These are phyloP conservation scores for Stellera chamaejasme DNA, from an alignment of 345 rosid genomes.

Conservation along the genomic window DNA sequence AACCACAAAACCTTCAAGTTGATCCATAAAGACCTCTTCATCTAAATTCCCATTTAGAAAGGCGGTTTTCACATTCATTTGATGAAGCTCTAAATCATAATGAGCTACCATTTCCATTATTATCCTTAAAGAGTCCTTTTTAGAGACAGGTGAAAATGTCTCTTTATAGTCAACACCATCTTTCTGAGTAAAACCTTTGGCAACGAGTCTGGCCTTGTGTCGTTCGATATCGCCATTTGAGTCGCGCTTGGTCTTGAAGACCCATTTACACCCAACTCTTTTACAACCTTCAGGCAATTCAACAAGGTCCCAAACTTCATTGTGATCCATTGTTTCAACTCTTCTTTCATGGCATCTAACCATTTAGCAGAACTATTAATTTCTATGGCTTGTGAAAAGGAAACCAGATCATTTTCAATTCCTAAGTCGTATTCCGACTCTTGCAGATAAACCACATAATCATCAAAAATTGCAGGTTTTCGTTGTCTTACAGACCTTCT, in stretches of 20 bases:
- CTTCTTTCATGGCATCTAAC: constrained; percentile 6
- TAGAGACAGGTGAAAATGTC: neutral
- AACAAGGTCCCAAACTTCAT: neutral
- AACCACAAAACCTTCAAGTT: neutral
- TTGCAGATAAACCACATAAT: constrained; percentile 12
- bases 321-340: neutral
- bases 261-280: neutral
- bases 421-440: neutral
- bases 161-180: constrained; percentile 5
- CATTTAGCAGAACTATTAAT: constrained; percentile 1
- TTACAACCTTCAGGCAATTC: neutral
- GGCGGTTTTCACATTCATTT: neutral
- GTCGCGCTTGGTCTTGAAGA: neutral
- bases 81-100: too few species aligned
- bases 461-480: neutral
- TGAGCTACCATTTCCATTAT: neutral
- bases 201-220: neutral
- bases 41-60: neutral
- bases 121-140: neutral
- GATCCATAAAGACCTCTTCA: neutral
- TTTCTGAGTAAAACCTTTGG: neutral
- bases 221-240: neutral
- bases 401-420: neutral
- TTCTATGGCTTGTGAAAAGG: constrained; percentile 2
- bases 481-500: neutral